Conservation (phyloP, 23 red algal genomes). For the Pyropia haitanensis region DNA sequence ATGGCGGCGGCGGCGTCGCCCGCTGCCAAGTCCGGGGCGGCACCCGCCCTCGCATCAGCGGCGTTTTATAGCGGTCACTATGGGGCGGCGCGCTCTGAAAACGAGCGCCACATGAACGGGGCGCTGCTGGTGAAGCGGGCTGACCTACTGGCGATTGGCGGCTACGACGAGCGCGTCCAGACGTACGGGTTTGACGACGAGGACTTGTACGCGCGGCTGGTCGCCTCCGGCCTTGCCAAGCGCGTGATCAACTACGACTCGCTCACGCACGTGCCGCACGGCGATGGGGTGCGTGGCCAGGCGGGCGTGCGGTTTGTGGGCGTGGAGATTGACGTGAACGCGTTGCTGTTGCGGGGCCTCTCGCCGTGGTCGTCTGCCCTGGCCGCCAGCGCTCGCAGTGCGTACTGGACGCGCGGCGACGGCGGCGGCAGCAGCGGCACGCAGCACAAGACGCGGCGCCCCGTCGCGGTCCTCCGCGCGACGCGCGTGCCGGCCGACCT, state of each 20-base stretch:
- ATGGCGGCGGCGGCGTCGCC: not conserved
- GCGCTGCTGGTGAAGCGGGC: not conserved
- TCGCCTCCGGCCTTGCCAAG: not conserved
- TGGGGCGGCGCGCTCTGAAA: not conserved
- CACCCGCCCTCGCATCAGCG: no score
- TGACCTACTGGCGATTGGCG: slow-evolving; percentile 6
- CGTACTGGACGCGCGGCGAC: no score
- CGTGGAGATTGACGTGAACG: slow-evolving; percentile 1
- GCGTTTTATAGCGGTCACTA: slow-evolving; percentile 4
- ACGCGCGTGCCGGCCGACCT: not conserved
- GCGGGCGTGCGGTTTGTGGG: not conserved
- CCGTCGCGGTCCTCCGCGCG: not conserved
- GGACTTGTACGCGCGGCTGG: slow-evolving; percentile 7
- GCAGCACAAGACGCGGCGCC: not conserved
- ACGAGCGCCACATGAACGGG: slow-evolving; percentile 8
- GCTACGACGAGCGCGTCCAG: slow-evolving; percentile 28
- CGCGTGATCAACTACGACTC: slow-evolving; percentile 1
- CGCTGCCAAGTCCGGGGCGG: no score
- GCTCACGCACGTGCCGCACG: slow-evolving; percentile 2
- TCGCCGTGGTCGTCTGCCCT: not conserved
- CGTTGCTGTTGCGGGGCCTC: not conserved
- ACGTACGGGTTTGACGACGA: slow-evolving; percentile 38
- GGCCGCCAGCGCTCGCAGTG: not conserved
- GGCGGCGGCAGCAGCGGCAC: not conserved
- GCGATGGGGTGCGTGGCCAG: not conserved